A percentile compares a stretch with the other conserved stretches of the same genome.
These are phyloP conservation scores for Teratosphaeria epicoccoides DNA, from an alignment of 2,329 filamentous ascomycete species.

Conservation along the genomic window DNA sequence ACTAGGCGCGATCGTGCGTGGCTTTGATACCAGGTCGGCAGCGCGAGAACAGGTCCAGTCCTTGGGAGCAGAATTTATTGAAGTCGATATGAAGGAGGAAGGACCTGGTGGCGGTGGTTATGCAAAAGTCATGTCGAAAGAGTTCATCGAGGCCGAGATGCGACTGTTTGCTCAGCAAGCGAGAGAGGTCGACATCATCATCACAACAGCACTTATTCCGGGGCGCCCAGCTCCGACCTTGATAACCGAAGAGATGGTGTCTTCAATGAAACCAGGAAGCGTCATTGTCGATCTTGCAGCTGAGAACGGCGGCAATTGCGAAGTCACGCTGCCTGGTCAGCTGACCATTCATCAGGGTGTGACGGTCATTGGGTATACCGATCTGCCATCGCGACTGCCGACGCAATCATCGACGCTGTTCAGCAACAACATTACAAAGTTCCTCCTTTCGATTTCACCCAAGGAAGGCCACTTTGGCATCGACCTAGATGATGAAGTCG, in stretches of 20 bases:
- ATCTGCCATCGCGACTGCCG: constrained; percentile 73
- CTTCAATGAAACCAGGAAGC: constrained; percentile 81
- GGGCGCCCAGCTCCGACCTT: constrained; percentile 73
- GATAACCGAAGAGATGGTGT: constrained; percentile 69
- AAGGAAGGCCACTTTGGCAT: constrained; percentile 70
- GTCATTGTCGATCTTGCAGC: constrained; percentile 81
- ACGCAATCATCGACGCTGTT: constrained; percentile 85
- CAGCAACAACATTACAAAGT: constrained; percentile 88
- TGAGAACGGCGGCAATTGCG: constrained; percentile 81
- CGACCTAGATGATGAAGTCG: constrained; percentile 73
- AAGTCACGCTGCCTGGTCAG: constrained; percentile 65
- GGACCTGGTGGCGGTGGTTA: constrained; percentile 78
- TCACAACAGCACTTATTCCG: constrained; percentile 85
- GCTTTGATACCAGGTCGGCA: constrained; percentile 83
- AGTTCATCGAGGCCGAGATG: constrained; percentile 89
- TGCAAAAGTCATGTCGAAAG: constrained; percentile 87
- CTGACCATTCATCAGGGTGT: constrained; percentile 63
- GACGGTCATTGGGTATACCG: constrained; percentile 80
- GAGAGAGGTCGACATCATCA: constrained; percentile 80
- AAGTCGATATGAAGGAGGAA: constrained; percentile 76
- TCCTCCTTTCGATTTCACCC: constrained; percentile 70
- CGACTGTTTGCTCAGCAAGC: constrained; percentile 82
- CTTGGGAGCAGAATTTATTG: constrained; percentile 78
- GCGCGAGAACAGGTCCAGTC: constrained; percentile 84
- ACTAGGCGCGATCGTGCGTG: constrained; percentile 79